These are phyloP conservation scores for Chloromonas sp. DNA, from an alignment of 163 green algal genomes.

Conservation along the genomic window DNA sequence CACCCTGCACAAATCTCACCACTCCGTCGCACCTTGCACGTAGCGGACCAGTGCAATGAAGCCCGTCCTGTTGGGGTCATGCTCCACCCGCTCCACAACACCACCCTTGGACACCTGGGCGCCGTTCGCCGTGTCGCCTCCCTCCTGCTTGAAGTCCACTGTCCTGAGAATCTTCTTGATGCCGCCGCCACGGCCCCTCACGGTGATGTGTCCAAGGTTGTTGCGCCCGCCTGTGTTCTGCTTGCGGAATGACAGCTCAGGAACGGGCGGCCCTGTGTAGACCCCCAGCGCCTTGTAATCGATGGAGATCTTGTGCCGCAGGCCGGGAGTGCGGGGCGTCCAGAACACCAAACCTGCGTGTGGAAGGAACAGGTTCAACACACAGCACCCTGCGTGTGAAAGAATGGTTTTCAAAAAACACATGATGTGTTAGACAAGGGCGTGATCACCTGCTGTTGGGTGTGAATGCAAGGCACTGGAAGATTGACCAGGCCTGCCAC, in stretches of 20 bases:
- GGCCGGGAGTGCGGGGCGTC: constrained; percentile 63
- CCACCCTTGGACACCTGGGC: constrained; percentile 9
- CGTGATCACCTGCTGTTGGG: background rate
- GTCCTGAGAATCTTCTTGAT: constrained; percentile 66
- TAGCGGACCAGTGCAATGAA: constrained; percentile 84
- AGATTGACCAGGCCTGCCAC: background rate
- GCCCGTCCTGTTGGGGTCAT: constrained; percentile 84
- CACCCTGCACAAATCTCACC: too few relatives aligned
- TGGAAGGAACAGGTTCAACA: background rate
- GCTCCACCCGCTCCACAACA: constrained; percentile 82
- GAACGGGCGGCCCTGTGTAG: constrained; percentile 69
- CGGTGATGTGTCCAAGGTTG: constrained; percentile 65
- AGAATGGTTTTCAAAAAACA: background rate
- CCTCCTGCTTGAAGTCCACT: constrained; percentile 55
- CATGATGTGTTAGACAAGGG: background rate
- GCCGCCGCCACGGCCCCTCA: constrained; percentile 71
- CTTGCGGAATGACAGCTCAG: constrained; percentile 13
- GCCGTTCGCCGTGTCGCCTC: too few relatives aligned
- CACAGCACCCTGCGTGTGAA: background rate
- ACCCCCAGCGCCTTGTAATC: constrained; percentile 46
- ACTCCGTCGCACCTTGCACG: background rate
- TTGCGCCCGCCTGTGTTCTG: constrained; percentile 72
- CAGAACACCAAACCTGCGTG: constrained; percentile 60
- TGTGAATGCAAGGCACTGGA: background rate
- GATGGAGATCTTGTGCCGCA: constrained; percentile 52